phyloP scores from a whole-genome alignment of 805 yeast genomes.

The Isabelozyma gotoi region DNA sequence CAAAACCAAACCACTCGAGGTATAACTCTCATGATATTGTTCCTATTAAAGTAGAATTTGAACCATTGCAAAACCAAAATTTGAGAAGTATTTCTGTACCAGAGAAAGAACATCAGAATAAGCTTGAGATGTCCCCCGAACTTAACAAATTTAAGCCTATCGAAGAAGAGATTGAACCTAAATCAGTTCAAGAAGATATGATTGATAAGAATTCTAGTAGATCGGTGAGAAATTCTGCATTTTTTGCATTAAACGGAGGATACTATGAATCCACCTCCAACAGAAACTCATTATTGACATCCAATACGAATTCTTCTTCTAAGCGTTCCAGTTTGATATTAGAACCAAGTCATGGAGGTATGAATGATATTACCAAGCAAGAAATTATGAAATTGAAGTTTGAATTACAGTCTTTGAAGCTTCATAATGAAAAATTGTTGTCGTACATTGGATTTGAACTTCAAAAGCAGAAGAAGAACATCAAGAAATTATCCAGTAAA shows the following conservation, averaged over 20 bases:
- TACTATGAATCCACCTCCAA: conserved; percentile 9
- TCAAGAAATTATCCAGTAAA: conserved; percentile 37
- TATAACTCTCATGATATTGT: conserved; percentile 43
- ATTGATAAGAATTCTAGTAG: neutral
- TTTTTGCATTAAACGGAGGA: conserved; percentile 29
- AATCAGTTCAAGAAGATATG: neutral
- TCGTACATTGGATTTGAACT: conserved; percentile 58
- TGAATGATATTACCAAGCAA: conserved; percentile 36
- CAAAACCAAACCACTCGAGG: conserved; percentile 35
- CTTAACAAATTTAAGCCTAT: neutral
- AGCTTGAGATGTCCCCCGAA: conserved; percentile 14
- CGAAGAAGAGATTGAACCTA: conserved; percentile 8
- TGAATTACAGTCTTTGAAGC: conserved; percentile 51
- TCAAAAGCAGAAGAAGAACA: conserved; percentile 47
- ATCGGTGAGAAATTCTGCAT: conserved; percentile 23
- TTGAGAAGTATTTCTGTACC: conserved; percentile 29
- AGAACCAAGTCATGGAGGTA: conserved; percentile 9
- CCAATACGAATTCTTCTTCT: conserved; percentile 19
- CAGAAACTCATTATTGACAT: conserved; percentile 14
- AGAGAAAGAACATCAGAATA: conserved; percentile 15
- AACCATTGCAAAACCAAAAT: conserved; percentile 13
- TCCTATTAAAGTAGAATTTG: conserved; percentile 45
- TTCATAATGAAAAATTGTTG: conserved; percentile 56
- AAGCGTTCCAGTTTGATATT: conserved; percentile 30
- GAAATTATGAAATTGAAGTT: conserved; percentile 52